These are phyloP conservation scores for Ophiostoma fasciatum DNA, from an alignment of 2,329 filamentous ascomycete species.

Conservation along the genomic window DNA sequence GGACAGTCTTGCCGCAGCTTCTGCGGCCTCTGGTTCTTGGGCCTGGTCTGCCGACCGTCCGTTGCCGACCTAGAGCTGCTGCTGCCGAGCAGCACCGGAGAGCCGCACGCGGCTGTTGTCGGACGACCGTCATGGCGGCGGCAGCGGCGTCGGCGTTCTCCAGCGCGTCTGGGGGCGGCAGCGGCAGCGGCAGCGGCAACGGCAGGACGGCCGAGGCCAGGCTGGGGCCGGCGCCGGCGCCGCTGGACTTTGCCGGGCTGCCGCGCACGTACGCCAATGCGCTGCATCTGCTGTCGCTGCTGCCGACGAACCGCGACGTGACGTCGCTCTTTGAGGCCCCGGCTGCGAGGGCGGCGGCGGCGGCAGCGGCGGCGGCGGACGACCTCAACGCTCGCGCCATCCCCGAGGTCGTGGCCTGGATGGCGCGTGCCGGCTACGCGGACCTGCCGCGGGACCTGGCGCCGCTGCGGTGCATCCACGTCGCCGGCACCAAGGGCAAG, in stretches of 20 bases:
- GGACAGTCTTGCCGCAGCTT: too few relatives aligned
- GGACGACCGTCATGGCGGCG: too few relatives aligned
- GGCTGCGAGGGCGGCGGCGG: constrained; percentile 17
- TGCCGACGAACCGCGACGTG: constrained; percentile 66
- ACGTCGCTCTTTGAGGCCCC: constrained; percentile 30
- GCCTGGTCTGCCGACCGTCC: too few relatives aligned
- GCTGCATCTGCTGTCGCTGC: constrained; percentile 55
- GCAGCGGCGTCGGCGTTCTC: too few relatives aligned
- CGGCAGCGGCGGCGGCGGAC: constrained; percentile 21
- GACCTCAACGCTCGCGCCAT: constrained; percentile 59
- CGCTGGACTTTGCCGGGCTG: constrained; percentile 13
- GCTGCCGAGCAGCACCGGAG: too few relatives aligned
- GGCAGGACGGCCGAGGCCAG: too few relatives aligned
- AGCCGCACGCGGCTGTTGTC: too few relatives aligned
- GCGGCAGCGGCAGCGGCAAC: too few relatives aligned
- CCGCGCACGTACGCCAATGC: constrained; percentile 45
- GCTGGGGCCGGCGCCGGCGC: too few relatives aligned
- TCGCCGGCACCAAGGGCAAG: constrained; percentile 91
- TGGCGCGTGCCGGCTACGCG: constrained; percentile 59
- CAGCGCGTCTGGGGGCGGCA: too few relatives aligned
- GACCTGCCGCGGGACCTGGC: constrained; percentile 23
- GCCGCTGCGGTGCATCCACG: constrained; percentile 49
- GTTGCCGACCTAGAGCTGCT: too few relatives aligned
- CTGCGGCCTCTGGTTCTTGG: too few relatives aligned
- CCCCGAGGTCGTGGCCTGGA: constrained; percentile 71